These are phyloP conservation scores for Epichloe typhina DNA, from an alignment of 2,329 filamentous ascomycete species.

Conservation along the genomic window DNA sequence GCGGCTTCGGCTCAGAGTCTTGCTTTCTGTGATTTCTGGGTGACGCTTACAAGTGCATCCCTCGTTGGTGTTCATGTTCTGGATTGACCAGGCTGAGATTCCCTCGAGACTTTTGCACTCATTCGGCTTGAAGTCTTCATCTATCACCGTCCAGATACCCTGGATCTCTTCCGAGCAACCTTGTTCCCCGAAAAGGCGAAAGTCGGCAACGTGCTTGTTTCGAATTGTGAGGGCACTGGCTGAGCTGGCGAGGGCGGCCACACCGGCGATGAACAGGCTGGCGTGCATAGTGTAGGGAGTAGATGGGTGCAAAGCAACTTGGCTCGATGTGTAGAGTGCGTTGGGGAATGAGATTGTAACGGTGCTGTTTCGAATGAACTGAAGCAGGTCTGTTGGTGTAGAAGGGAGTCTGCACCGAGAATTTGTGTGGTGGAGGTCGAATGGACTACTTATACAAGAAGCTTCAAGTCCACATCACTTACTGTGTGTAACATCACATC, in stretches of 20 bases:
- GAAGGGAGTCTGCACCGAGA: too few relatives aligned
- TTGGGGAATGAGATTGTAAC: neutral
- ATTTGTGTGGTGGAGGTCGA: too few relatives aligned
- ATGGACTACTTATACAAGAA: too few relatives aligned
- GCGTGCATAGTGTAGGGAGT: constrained; percentile 6
- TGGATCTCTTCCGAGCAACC: constrained; percentile 11
- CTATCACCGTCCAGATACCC: constrained; percentile 15
- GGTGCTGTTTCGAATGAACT: neutral
- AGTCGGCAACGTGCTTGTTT: constrained; percentile 14
- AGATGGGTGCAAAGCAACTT: too few relatives aligned
- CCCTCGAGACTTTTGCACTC: constrained; percentile 10
- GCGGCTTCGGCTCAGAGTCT: neutral
- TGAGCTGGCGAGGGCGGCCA: constrained; percentile 6
- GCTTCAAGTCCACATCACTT: too few relatives aligned
- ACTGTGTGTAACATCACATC: too few relatives aligned
- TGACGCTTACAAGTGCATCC: constrained; percentile 10
- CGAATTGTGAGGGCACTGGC: constrained; percentile 8
- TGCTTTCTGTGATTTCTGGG: neutral
- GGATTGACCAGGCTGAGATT: constrained; percentile 7
- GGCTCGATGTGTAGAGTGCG: neutral
- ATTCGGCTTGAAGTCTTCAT: constrained; percentile 10
- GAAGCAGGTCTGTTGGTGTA: too few relatives aligned
- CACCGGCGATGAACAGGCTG: constrained; percentile 6
- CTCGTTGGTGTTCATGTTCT: constrained; percentile 6
- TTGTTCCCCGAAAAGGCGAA: constrained; percentile 11